phyloP scores from a whole-genome alignment of 768 basidiomycete species.

The Mycena leptocephala region DNA sequence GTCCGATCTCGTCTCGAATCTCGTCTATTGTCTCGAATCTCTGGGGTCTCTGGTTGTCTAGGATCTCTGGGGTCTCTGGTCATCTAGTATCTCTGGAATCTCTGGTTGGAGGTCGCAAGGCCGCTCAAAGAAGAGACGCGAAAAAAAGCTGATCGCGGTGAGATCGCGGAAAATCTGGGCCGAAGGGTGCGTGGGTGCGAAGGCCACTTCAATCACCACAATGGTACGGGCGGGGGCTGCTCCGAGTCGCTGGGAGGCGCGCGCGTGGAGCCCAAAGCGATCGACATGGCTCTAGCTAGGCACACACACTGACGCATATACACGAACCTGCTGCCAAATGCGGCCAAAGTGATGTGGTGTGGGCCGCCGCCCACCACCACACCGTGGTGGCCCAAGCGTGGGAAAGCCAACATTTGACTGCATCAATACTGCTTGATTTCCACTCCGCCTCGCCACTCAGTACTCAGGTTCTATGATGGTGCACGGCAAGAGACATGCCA shows the following conservation, averaged over 20 bases:
- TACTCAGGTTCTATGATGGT: no score
- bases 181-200: not conserved
- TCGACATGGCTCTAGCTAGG: not conserved
- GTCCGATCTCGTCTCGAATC: no score
- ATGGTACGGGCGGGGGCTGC: not conserved
- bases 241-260: not conserved
- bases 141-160: not conserved
- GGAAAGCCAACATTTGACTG: no score
- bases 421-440: no score
- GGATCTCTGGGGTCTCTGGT: not conserved
- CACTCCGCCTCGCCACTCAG: no score
- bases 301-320: conserved; percentile 4
- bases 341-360: not conserved
- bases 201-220: not conserved
- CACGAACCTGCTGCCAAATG: not conserved
- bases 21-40: not conserved
- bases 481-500: no score
- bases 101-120: not conserved
- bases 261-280: not conserved
- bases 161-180: not conserved
- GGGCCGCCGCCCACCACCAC: conserved; percentile 9
- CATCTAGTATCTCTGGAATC: not conserved
- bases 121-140: not conserved
- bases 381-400: no score
- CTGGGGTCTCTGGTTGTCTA: not conserved